Evolutionary conservation across 768 basidiomycete genomes (phyloP), one percentile per base, ranked within the genome.

Genomic region (Tricholoma sp.): DNA sequence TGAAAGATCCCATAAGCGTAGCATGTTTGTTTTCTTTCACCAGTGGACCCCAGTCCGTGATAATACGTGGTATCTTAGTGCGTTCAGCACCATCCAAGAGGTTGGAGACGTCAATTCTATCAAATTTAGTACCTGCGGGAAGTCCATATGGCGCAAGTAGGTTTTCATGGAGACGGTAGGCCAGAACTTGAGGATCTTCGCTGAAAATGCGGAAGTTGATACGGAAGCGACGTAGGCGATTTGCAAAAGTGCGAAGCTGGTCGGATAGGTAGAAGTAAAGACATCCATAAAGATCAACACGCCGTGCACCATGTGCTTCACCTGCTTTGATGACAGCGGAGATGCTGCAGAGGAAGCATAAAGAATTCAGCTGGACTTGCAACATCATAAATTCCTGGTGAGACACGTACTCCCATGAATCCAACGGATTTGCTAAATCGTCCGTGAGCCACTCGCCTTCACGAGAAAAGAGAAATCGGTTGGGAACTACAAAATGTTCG

Each of bases 81-180:
- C 37, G 37, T 16, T 39, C 37, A 39, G 7, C 16, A 34, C 55
- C 51, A 52, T 77, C 75, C 59, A 74, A 57, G 34, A 76, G 72
- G 50, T 77, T 78, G 5, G 76, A 76, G 6, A 76, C 72, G 12
- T 78, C 78, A 39, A 79, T 71, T 5, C 78, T 74, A 54, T 79
- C 74, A 54, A 78, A 78, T n/a, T 59, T 58, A 14, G 49, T 59
- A 0, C 59, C 58, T 0, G 66, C 16, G 5, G 67, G 63, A 32
- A 73, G 14, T 4, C 62, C 63, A 43, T 34, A 57, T 11, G 54
- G 14, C 2, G 57, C 7, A 41, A 66, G 41, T 1, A 14, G 11
- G 14, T 61, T 62, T 22, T 59, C 50, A 2, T 37, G 18, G 29
- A 74, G 64, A 1, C 14, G 24, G 4, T 45, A n/a, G 2, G 75